Conservation (phyloP, 768 basidiomycete genomes). For the Calocera cornea region DNA sequence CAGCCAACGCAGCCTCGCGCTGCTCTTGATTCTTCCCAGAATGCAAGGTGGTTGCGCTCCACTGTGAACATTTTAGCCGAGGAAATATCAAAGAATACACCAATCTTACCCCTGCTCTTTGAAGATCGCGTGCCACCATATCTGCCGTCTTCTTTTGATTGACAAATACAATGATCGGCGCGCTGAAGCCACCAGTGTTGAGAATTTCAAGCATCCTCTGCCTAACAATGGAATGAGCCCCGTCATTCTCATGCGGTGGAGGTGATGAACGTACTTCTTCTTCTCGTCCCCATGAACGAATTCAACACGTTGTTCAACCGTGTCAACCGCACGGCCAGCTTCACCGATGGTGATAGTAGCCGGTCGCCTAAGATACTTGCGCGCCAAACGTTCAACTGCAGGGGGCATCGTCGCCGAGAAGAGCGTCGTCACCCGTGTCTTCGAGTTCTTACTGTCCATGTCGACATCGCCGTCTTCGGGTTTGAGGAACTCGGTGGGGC, state of each 20-base stretch:
- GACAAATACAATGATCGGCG: conserved; percentile 97
- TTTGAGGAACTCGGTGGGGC: conserved; percentile 76
- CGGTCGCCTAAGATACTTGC: conserved; percentile 85
- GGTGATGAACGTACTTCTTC: conserved; percentile 58
- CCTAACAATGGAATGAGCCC: conserved; percentile 31
- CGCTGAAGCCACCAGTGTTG: conserved; percentile 64
- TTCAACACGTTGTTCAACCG: conserved; percentile 92
- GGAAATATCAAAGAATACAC: conserved; percentile 5
- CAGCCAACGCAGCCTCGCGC: conserved; percentile 80
- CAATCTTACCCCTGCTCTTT: conserved; percentile 64
- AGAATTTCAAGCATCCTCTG: conserved; percentile 81
- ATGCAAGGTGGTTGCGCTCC: conserved; percentile 83
- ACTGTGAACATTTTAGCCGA: conserved; percentile 32
- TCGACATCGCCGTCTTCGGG: conserved; percentile 60
- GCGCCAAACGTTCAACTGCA: conserved; percentile 45
- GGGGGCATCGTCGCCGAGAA: conserved; percentile 55
- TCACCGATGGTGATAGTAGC: conserved; percentile 97
- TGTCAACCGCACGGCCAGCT: conserved; percentile 94
- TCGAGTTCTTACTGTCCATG: conserved; percentile 63
- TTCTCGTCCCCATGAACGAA: conserved; percentile 88
- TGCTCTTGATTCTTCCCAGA: conserved; percentile 98
- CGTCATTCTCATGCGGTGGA: conserved; percentile 4
- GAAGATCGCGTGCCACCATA: conserved; percentile 89
- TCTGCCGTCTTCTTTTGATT: conserved; percentile 99
- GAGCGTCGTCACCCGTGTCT: conserved; percentile 83